Base-by-base conservation (phyloP, 2,329 filamentous ascomycete genomes). In the Aspergillus tamarii region DNA sequence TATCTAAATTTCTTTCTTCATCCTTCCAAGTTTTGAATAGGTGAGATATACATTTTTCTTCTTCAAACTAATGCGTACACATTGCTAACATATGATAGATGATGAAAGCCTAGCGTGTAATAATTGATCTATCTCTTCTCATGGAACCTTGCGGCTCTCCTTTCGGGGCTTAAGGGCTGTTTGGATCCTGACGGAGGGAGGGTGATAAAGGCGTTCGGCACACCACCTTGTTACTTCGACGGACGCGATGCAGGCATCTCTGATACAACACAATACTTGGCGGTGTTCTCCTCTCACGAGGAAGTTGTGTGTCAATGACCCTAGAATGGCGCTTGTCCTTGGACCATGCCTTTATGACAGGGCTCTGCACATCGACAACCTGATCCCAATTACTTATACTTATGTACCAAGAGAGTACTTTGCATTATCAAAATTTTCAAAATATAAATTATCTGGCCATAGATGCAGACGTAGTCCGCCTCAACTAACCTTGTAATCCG, bases 171-270 rank as follows among this genome's bases (percentile, higher is more conserved):
- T 79, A 93, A 97, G 95, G 86, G 94, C 92, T 90, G 86, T 82
- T 68, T 83, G 86, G 88, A 80, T 82, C 82, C 83, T 83, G 84
- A 81, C 81, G 84, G 83, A 82, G 88, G 87, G 82, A 91, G 88
- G 84, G 87, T 99, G 95, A 98, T 89, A 93, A 93, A 87, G 90
- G 95, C 93, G 95, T 97, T 91, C 93, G 94, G 92, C 95, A 97
- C 94, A 97, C 86, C 82, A 86, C 91, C 94, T 97, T 98, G 93
- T 97, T 96, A 92, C 87, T 84, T 66, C 16, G 23, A 92, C 94
- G 94, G 89, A 97, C 94, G 95, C 94, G 88, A 92, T 90, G 86
- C 91, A 89, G 91, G 93, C 90, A 96, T 91, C 92, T 97, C 94
- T 98, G 94, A 98, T 74, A 70, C 73, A 65, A 65, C 72, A 74